These are phyloP conservation scores for Baeospora myosura DNA, from an alignment of 1,284 basidiomycete species.

Conservation along the genomic window DNA sequence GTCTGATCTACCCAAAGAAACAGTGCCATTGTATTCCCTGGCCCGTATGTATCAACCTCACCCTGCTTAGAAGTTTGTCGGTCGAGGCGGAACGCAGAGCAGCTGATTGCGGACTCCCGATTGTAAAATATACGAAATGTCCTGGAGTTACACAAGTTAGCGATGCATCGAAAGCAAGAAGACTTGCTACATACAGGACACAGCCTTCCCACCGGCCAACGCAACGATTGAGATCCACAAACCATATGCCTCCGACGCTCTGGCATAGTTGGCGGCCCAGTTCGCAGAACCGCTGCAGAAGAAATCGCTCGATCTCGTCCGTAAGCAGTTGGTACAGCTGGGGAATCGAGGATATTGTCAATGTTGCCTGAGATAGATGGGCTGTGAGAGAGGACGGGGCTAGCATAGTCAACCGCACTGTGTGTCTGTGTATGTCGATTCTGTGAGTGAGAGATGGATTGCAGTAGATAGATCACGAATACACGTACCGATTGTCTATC, in stretches of 20 bases:
- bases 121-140: slow-evolving; percentile 55
- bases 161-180: background rate
- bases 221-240: slow-evolving; percentile 62
- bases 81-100: slow-evolving; percentile 47
- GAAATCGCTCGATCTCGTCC: slow-evolving; percentile 64
- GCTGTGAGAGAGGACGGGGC: slow-evolving; percentile 66
- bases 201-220: slow-evolving; percentile 77
- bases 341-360: slow-evolving; percentile 62
- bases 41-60: slow-evolving; percentile 34
- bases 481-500: slow-evolving; percentile 53
- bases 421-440: slow-evolving; percentile 43
- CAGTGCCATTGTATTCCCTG: slow-evolving; percentile 25
- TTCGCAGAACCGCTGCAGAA: slow-evolving; percentile 61
- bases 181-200: slow-evolving; percentile 47
- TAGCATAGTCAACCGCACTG: slow-evolving; percentile 62
- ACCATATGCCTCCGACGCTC: slow-evolving; percentile 60
- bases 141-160: slow-evolving; percentile 26
- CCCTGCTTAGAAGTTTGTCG: slow-evolving; percentile 32
- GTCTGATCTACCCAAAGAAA: slow-evolving; percentile 44
- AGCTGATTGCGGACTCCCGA: slow-evolving; percentile 42
- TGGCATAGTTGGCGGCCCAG: slow-evolving; percentile 52
- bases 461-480: slow-evolving; percentile 1
- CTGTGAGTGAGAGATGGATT: background rate
- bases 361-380: slow-evolving; percentile 68
- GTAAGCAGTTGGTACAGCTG: slow-evolving; percentile 67